Conservation (phyloP, 2,329 filamentous ascomycete species). For the Phoma herbarum region DNA sequence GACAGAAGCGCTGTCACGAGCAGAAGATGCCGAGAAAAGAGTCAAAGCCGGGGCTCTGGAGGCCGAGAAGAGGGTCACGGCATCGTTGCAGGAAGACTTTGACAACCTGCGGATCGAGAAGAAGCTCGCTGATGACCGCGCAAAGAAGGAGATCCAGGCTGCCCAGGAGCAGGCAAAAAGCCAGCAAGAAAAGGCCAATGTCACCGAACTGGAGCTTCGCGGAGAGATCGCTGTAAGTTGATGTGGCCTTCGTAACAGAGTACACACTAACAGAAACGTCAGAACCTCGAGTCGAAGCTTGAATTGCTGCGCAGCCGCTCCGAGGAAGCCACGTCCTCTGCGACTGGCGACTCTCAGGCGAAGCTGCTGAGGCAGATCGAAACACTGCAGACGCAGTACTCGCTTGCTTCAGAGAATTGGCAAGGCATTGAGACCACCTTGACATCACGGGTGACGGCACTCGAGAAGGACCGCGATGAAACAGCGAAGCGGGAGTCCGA, state of each 20-base stretch:
- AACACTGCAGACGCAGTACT: slow-evolving; percentile 93
- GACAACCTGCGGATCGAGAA: slow-evolving; percentile 76
- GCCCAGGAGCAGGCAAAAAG: slow-evolving; percentile 76
- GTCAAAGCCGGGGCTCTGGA: slow-evolving; percentile 73
- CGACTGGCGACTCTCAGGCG: slow-evolving; percentile 81
- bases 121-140: slow-evolving; percentile 74
- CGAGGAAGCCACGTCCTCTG: slow-evolving; percentile 87
- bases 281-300: slow-evolving; percentile 85
- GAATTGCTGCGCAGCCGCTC: slow-evolving; percentile 85
- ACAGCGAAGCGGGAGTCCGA: slow-evolving; percentile 83
- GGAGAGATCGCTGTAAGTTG: slow-evolving; percentile 69
- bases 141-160: slow-evolving; percentile 73
- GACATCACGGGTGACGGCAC: slow-evolving; percentile 74
- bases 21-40: slow-evolving; percentile 72
- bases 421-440: slow-evolving; percentile 92
- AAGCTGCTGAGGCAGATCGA: slow-evolving; percentile 94
- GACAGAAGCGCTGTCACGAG: slow-evolving; percentile 71
- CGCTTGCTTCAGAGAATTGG: slow-evolving; percentile 95
- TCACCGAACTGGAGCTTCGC: slow-evolving; percentile 78
- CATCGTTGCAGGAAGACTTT: slow-evolving; percentile 71
- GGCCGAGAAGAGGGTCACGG: slow-evolving; percentile 66
- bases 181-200: slow-evolving; percentile 73
- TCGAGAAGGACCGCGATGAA: slow-evolving; percentile 94
- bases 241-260: neutral
- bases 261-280: slow-evolving; percentile 38